A percentile compares a stretch with the other conserved stretches of the same genome.
phyloP scores from a whole-genome alignment of 2,329 filamentous ascomycete genomes.

The Leptographium lundbergii region DNA sequence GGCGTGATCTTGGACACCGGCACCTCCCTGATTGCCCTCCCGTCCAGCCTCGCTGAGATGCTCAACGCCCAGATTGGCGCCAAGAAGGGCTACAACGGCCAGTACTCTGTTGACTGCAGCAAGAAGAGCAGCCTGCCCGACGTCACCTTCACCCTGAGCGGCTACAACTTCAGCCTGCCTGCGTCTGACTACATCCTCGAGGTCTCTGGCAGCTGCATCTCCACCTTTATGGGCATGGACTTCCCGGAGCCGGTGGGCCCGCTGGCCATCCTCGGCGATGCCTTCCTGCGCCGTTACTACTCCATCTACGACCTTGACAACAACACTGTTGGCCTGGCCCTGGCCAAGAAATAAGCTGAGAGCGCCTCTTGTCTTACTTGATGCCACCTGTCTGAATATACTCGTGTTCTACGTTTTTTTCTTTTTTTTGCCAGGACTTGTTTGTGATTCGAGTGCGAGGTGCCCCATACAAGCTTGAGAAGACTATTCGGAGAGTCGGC shows the following conservation, averaged over 20 bases:
- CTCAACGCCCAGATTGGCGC: constrained; percentile 96
- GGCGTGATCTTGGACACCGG: constrained; percentile 97
- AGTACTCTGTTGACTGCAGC: constrained; percentile 86
- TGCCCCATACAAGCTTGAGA: background rate
- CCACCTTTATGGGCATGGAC: constrained; percentile 95
- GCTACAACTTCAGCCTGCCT: constrained; percentile 84
- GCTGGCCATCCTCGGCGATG: constrained; percentile 87
- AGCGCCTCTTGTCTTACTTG: background rate
- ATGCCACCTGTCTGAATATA: background rate
- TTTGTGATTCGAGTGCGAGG: background rate
- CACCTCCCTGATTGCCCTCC: constrained; percentile 93
- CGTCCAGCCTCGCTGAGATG: constrained; percentile 81
- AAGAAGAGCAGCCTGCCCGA: constrained; percentile 78
- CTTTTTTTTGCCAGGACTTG: background rate
- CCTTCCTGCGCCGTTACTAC: constrained; percentile 77
- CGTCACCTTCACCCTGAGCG: constrained; percentile 78
- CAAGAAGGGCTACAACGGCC: constrained; percentile 94
- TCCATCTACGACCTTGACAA: constrained; percentile 92
- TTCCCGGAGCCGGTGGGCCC: constrained; percentile 79
- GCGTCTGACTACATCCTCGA: constrained; percentile 93
- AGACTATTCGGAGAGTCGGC: background rate
- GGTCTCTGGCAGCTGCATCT: constrained; percentile 90
- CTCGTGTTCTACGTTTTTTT: background rate
- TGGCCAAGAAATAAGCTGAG: constrained; percentile 47
- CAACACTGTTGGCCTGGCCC: constrained; percentile 77